Percentiles rank a stretch among this genome's conserved stretches.
Evolutionary conservation across 345 rosid species (phyloP).

Genomic region (Viola odorata): DNA sequence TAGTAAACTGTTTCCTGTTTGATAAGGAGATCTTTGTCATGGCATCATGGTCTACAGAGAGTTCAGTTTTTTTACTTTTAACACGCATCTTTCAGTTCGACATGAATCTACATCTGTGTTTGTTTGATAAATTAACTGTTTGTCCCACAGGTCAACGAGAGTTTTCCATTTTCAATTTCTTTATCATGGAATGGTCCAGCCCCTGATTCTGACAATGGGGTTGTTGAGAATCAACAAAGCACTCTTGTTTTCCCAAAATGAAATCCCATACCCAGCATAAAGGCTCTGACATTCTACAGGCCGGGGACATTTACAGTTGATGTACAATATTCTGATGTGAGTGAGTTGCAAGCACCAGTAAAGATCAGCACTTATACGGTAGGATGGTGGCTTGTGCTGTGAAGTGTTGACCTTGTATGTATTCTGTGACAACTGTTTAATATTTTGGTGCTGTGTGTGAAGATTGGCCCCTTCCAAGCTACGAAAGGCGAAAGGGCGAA

Average conservation of each 20-base stretch:
- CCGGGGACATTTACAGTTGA: slow-evolving; percentile 58
- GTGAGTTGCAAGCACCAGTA: slow-evolving; percentile 53
- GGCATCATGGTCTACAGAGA: too few species aligned
- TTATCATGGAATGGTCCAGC: slow-evolving; percentile 79
- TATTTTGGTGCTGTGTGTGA: slow-evolving; percentile 5
- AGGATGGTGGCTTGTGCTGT: slow-evolving; percentile 1
- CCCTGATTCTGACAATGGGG: slow-evolving; percentile 54
- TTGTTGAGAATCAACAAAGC: slow-evolving; percentile 61
- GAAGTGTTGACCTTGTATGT: not conserved
- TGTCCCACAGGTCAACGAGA: slow-evolving; percentile 59
- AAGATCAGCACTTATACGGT: slow-evolving; percentile 86
- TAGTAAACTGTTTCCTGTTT: too few species aligned
- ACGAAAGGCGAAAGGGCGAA: slow-evolving; percentile 55
- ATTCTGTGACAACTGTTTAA: not conserved
- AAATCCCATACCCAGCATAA: slow-evolving; percentile 67
- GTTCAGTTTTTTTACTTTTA: too few species aligned
- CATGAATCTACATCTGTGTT: too few species aligned
- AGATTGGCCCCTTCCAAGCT: slow-evolving; percentile 86
- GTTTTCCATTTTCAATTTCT: slow-evolving; percentile 73
- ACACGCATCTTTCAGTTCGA: too few species aligned
- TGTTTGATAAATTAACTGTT: too few species aligned
- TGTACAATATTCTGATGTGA: slow-evolving; percentile 54
- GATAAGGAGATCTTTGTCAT: too few species aligned
- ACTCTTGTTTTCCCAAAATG: slow-evolving; percentile 74
- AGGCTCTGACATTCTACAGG: slow-evolving; percentile 66